Percentiles rank a stretch among this genome's conserved stretches.
These are phyloP conservation scores for Pyrus bretschneideri DNA, from an alignment of 306 rosid species.

Conservation along the genomic window DNA sequence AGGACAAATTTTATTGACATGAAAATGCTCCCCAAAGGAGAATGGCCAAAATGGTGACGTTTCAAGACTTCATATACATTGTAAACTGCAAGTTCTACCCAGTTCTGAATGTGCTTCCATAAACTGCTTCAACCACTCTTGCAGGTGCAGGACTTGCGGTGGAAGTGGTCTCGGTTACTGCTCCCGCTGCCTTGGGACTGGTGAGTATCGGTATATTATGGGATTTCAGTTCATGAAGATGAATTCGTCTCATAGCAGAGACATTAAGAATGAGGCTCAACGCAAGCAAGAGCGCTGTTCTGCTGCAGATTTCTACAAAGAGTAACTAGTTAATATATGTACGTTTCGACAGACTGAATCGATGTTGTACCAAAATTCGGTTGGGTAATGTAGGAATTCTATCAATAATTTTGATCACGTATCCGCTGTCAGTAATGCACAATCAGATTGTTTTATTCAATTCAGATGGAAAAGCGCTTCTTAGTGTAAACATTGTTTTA, in stretches of 20 bases:
- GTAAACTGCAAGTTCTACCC: not conserved
- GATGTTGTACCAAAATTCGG: too few relatives aligned
- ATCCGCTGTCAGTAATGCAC: too few relatives aligned
- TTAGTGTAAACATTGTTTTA: not conserved
- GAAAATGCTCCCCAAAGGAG: constrained; percentile 82
- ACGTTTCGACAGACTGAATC: too few relatives aligned
- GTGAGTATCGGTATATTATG: constrained; percentile 78
- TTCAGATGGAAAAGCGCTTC: too few relatives aligned
- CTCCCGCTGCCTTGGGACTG: constrained; percentile 84
- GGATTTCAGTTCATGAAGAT: constrained; percentile 78
- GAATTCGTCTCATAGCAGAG: constrained; percentile 24
- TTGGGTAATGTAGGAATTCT: too few relatives aligned
- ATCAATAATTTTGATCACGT: too few relatives aligned
- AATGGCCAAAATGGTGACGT: constrained; percentile 87
- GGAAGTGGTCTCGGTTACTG: constrained; percentile 82
- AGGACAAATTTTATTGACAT: constrained; percentile 60
- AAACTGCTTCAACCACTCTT: constrained; percentile 5
- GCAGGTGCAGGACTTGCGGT: constrained; percentile 73
- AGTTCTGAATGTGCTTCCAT: not conserved
- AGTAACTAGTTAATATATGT: not conserved
- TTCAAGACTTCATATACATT: not conserved
- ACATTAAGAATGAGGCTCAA: constrained; percentile 22
- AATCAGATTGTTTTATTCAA: too few relatives aligned
- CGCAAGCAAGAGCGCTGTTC: not conserved
- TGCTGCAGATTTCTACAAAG: constrained; percentile 18